Percentiles rank a stretch among this genome's conserved stretches.
These are phyloP conservation scores for Lepiota brunneoincarnata DNA, from an alignment of 768 basidiomycete genomes.

Conservation along the genomic window DNA sequence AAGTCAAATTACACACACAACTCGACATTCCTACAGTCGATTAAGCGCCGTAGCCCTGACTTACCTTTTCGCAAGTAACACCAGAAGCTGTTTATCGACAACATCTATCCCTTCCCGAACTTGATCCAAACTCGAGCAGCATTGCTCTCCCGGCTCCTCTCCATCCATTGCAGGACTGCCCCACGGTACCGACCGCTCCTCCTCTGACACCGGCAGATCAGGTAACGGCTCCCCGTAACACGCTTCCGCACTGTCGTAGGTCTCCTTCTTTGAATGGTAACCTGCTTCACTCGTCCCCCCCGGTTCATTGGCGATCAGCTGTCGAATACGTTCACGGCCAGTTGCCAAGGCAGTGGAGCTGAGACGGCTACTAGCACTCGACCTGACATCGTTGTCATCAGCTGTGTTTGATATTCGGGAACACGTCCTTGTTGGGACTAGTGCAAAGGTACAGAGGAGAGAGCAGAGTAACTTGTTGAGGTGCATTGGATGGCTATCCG, in stretches of 20 bases:
- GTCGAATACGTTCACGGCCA: not conserved
- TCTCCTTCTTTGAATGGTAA: not conserved
- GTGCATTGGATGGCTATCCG: not conserved
- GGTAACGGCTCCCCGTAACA: constrained; percentile 16
- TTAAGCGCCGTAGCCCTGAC: not conserved
- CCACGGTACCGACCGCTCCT: constrained; percentile 21
- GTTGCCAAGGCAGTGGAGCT: not conserved
- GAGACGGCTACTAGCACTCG: not conserved
- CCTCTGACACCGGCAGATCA: constrained; percentile 10
- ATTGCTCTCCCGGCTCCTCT: constrained; percentile 11
- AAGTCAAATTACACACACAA: not conserved
- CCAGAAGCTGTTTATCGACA: constrained; percentile 19
- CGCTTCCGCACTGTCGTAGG: not conserved
- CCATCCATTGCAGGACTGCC: constrained; percentile 18
- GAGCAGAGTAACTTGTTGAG: constrained; percentile 2
- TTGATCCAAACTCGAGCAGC: constrained; percentile 23
- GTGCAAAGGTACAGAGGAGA: not conserved
- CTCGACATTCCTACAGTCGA: not conserved
- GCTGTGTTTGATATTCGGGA: not conserved
- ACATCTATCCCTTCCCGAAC: constrained; percentile 22
- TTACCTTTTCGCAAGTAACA: constrained; percentile 22
- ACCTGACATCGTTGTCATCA: not conserved
- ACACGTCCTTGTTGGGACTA: not conserved
- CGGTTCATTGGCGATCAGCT: not conserved
- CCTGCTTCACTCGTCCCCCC: not conserved